Evolutionary conservation across 768 basidiomycete species (phyloP), one percentile per base, ranked within the genome.

Genomic region (Mycena sanguinolenta): DNA sequence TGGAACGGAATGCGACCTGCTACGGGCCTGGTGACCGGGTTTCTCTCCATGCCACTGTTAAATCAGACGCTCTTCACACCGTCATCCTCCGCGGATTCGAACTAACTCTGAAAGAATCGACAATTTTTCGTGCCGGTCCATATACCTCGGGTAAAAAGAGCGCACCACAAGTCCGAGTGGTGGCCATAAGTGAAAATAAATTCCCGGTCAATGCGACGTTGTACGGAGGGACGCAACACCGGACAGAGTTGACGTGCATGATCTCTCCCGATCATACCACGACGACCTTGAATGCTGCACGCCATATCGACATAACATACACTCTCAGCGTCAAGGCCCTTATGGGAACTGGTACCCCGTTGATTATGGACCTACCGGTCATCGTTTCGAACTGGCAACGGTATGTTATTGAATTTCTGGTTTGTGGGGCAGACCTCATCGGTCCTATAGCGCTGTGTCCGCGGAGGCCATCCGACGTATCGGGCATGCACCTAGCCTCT

Each of bases 21-120:
- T 95, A 92, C 74, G 95, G 95, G 2, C 94, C 96, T 0, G 93
- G 92, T 6, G 96, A 97, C 80, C 89, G 90, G 23, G 89, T 97
- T 38, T 82, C 89, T 16, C 86, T 96, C 57, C 86, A 84, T 38
- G 94, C 93, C 0, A 88, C 89, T 10, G 83, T 97, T 66, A 91
- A 90, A 77, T 93, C 92, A 1, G 92, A 94, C 69, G 86, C 84
- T 61, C 76, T 91, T 5, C 85, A 90, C 44, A 89, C 92, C 16
- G 87, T 92, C 69, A 88, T 92, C 58, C 84, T 97, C 5, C 92
- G 94, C 42, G 92, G 93, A 7, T 96, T 95, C 77, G 95, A 97
- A 77, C 89, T 96, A 72, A 87, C 88, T 4, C 83, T 98, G 38
- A 89, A 88, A 73, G 96, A 98, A 78, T 87, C 90, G 6, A 92